These are phyloP conservation scores for Prasinococcaceae sp. DNA, from an alignment of 139 green algal species.

Conservation along the genomic window DNA sequence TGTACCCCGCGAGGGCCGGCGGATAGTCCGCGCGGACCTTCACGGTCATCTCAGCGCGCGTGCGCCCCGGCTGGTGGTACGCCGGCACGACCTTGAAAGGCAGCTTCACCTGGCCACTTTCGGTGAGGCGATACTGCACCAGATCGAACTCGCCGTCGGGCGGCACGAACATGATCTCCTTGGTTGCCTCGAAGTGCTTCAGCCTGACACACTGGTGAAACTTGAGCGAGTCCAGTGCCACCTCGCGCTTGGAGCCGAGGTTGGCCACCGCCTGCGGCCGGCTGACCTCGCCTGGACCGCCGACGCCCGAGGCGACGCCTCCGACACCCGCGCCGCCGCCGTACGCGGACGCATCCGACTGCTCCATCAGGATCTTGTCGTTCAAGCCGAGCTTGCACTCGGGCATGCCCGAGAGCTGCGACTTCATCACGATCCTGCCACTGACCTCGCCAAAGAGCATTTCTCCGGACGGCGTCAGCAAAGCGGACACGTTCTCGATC, in stretches of 20 bases:
- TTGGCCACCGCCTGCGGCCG: too few species aligned
- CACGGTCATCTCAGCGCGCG: constrained; percentile 58
- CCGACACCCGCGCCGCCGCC: too few species aligned
- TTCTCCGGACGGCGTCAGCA: too few species aligned
- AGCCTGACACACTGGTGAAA: constrained; percentile 97
- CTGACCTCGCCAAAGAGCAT: constrained; percentile 70
- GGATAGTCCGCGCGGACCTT: too few species aligned
- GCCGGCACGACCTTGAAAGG: constrained; percentile 80
- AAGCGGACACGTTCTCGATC: constrained; percentile 73
- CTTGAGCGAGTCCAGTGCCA: constrained; percentile 58
- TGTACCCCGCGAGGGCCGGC: too few species aligned
- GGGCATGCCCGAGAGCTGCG: constrained; percentile 83
- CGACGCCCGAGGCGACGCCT: too few species aligned
- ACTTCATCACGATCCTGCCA: constrained; percentile 81
- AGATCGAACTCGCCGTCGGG: constrained; percentile 96
- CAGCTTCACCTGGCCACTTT: too few species aligned
- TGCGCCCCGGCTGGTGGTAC: constrained; percentile 82
- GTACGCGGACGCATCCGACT: too few species aligned
- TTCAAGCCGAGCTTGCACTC: constrained; percentile 85
- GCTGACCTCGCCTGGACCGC: too few species aligned
- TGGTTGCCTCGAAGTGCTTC: constrained; percentile 49
- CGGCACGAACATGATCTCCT: constrained; percentile 74
- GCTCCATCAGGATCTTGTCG: constrained; percentile 53
- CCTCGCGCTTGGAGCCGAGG: too few species aligned
- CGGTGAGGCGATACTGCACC: too few species aligned